Evolutionary conservation across 352 stramenopile genomes (phyloP), one percentile per base, ranked within the genome.

Genomic region (Aphanomyces astaci): DNA sequence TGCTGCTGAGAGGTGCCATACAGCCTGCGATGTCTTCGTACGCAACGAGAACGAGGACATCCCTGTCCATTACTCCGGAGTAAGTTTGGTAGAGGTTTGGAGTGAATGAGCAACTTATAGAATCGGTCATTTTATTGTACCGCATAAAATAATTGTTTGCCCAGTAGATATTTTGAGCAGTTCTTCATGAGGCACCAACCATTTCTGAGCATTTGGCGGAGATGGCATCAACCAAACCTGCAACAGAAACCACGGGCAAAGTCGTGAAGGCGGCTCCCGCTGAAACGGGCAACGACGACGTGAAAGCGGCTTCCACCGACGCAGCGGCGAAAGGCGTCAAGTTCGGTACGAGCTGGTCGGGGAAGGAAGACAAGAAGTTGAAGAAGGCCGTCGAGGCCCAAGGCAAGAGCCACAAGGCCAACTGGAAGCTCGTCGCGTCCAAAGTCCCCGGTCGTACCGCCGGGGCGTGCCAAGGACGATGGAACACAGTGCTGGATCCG

Each of bases 401-500:
- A 53, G 59, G 59, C 32, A 66, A 66, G 30, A 36, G 59, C 32
- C 46, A 66, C 24, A 13, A 66, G 27, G 59, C 59, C 13, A 66
- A 66, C 30, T 66, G 59, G 59, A 66, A 66, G 46, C 59, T 66
- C 9, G 59, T 66, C 3, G 59, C 59, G 5, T 9, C 45, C 17
- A 52, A 43, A 10, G 59, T 66, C 5, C 11, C 33, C 11, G 59
- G 59, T 2, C 40, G 59, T 15, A 66, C 59, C 10, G 15, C 59
- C 15, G 59, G 59, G 3, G 59, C 59, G 46, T 66, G 59, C 30
- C 59, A 66, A 54, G 59, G 33, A 7, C 59, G 59, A 32, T 66
- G 59, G 59, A 66, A 66, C 46, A 66, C 59, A 2, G 59, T 31
- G 46, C 59, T 66, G 3, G 59, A 66, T 36, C 59, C 59, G 4